phyloP scores from a whole-genome alignment of 2,329 filamentous ascomycete genomes.

The Fusarium floridanum region DNA sequence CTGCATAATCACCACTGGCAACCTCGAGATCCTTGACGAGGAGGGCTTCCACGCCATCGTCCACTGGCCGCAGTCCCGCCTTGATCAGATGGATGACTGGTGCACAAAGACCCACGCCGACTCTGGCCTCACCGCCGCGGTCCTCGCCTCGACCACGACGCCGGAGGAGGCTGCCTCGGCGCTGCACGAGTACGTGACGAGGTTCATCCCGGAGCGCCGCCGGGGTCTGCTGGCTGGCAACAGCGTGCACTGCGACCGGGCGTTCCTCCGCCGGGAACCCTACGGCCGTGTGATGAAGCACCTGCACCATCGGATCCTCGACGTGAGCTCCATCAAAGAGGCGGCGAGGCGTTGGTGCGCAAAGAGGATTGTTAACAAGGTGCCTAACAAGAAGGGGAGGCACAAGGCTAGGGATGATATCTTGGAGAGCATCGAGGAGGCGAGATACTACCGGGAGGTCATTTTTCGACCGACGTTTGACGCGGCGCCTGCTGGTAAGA shows the following conservation, averaged over 20 bases:
- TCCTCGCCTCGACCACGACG: slow-evolving; percentile 79
- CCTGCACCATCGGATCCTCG: slow-evolving; percentile 90
- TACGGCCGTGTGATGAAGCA: slow-evolving; percentile 81
- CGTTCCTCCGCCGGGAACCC: slow-evolving; percentile 81
- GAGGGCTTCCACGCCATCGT: slow-evolving; percentile 85
- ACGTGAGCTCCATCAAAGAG: slow-evolving; percentile 94
- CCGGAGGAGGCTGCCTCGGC: slow-evolving; percentile 77
- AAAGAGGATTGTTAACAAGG: slow-evolving; percentile 60
- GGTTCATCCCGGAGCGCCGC: slow-evolving; percentile 74
- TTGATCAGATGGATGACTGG: slow-evolving; percentile 90
- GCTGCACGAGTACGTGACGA: slow-evolving; percentile 83
- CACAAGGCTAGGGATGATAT: slow-evolving; percentile 93
- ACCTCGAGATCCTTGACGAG: slow-evolving; percentile 81
- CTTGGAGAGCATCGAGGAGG: slow-evolving; percentile 93
- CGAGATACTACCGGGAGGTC: slow-evolving; percentile 80
- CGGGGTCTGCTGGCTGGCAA: slow-evolving; percentile 88
- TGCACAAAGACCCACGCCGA: slow-evolving; percentile 83
- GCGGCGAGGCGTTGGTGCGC: slow-evolving; percentile 83
- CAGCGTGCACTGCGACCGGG: slow-evolving; percentile 89
- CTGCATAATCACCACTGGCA: slow-evolving; percentile 88
- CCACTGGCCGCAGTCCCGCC: slow-evolving; percentile 76
- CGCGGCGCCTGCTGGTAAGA: slow-evolving; percentile 35
- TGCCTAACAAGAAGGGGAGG: slow-evolving; percentile 78
- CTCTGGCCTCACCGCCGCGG: slow-evolving; percentile 84
- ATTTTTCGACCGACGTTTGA: slow-evolving; percentile 68